Evolutionary conservation across 2,329 filamentous ascomycete species (phyloP), one percentile per base, ranked within the genome.

Genomic region (Cadophora sp.): DNA sequence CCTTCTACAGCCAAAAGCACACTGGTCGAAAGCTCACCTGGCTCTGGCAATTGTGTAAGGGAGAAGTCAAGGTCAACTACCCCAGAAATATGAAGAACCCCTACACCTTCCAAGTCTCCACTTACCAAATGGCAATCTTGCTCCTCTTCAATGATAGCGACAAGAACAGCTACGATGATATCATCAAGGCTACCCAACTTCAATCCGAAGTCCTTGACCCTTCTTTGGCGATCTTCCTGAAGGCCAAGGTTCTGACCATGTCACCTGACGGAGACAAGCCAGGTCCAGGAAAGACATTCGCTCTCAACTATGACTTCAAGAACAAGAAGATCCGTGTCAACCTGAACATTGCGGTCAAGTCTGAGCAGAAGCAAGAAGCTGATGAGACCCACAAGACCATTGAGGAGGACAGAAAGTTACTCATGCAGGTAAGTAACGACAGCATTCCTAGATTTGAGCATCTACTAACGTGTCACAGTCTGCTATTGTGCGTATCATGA

Each of bases 301-400:
- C 85, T 56, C 85, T 99, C 68, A 99, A 99, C 81, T 91, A 94
- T 73, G 92, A 94, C 77, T 98, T 98, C 85, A 97, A 97, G 86
- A 94, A 90, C 83, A 99, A 99, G 86, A 99, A 98, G 85, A 90
- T 97, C 74, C 94, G 97, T 76, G 90, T 98, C 75, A 99, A 99
- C 77, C 84, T 99, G 63, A 99, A 99, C 80, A 90, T 98, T 64
- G 91, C 90, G 66, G 94, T 97, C 81, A 95, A 97, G 82, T 92
- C 94, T 41, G 96, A 99, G 81, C 91, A 95, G 77, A 98, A 97
- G 85, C 92, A 96, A 71, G 96, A 99, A 80, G 91, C 94, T 71
- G 94, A 93, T 69, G 96, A 99, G 78, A 99, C 96, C 7, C 97
- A 98, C 84, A 99, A 99, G 88, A 98, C 94, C 3, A 97, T 99